Evolutionary conservation across 768 basidiomycete species (phyloP).

Genomic region (Russula sp.): DNA sequence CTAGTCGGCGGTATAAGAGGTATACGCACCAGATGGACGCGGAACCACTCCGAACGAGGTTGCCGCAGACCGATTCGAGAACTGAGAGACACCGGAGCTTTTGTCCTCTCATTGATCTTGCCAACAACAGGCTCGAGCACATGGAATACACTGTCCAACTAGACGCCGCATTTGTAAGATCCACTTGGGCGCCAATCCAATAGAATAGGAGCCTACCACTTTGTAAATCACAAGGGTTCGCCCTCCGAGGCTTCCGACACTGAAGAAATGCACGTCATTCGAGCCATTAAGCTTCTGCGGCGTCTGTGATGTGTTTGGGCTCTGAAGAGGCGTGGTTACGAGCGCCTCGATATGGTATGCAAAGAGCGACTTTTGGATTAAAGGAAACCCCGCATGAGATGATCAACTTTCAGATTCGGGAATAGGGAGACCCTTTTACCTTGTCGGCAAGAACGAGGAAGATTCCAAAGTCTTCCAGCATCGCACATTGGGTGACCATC

Average conservation of each 20-base stretch:
- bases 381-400: neutral
- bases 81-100: constrained; percentile 65
- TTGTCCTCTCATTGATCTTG: constrained; percentile 73
- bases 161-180: constrained; percentile 2
- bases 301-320: constrained; percentile 59
- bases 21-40: constrained; percentile 66
- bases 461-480: constrained; percentile 94
- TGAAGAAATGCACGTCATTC: constrained; percentile 94
- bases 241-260: constrained; percentile 83
- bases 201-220: constrained; percentile 47
- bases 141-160: constrained; percentile 90
- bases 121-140: constrained; percentile 95
- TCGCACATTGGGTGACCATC: constrained; percentile 92
- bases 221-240: constrained; percentile 92
- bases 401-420: too few relatives aligned
- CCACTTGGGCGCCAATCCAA: constrained; percentile 28
- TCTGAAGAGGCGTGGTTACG: constrained; percentile 79
- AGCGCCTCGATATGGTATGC: constrained; percentile 96
- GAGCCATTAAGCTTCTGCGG: constrained; percentile 90
- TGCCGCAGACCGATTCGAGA: constrained; percentile 75
- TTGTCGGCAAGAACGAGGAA: constrained; percentile 95
- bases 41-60: constrained; percentile 90
- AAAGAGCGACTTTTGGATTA: constrained; percentile 60
- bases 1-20: neutral
- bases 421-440: constrained; percentile 39